Base-by-base conservation (phyloP, 331 rosid species). In the Rosa hybrid region DNA sequence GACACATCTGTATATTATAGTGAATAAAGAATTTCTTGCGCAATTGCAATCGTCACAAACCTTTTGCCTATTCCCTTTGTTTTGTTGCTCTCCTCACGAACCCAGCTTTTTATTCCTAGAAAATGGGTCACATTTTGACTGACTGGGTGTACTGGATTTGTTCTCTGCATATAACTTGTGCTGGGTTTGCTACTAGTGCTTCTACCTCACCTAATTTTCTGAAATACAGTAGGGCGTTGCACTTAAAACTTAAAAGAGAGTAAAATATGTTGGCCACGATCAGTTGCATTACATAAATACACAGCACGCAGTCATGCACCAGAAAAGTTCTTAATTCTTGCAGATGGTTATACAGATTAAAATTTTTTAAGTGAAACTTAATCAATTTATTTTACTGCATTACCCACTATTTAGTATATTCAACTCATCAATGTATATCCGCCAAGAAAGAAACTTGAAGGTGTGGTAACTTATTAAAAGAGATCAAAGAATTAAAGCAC, bases 401-500 rank as follows among this genome's bases (percentile, higher is more conserved):
- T 34, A 65, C 10, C 51, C 46, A 38, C 10, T 42, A 34, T 21
- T 39, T 68, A 9, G 30, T 41, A 68, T 18, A 68, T 68, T 70
- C 20, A 70, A 70, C 20, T 70, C 74, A 70, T 44, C 20, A 44
- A 44, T 70, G 3, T 42, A 4, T 20, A 53, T 69, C 53, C 42
- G 51, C 34, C 7, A 39, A 70, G 54, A 44, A 41, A 70, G 54
- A n/a, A 65, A 34, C 72, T 70, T 70, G 34, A 44, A n/a, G 34
- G 54, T 44, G 38, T 70, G 74, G 74, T 45, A 70, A 44, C 53
- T 70, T 70, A 6, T n/a, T 70, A 70, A 70, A 21, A 70, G 51
- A 68, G 30, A 42, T 18, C 50, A 71, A 12, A 65, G 71, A 65
- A 65, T 65, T 34, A 12, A 65, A 34, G 44, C 70, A 65, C 70